A percentile compares a stretch with the other conserved stretches of the same genome.
Evolutionary conservation across 2,329 filamentous ascomycete species (phyloP).

Genomic region (Cadophora luteo-olivacea): DNA sequence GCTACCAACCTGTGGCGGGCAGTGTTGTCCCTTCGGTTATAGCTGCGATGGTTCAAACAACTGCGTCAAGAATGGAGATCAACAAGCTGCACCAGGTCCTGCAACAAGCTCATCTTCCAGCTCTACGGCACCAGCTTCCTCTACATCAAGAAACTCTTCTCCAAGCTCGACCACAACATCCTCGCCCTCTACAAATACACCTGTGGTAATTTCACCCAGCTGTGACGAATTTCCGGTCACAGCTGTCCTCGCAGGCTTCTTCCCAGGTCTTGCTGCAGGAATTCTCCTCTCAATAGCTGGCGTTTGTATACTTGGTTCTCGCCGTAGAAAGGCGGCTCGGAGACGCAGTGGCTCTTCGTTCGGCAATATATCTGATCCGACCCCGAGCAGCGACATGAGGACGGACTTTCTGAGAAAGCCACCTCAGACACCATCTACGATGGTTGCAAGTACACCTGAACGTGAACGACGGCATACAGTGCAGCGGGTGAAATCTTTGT

Average conservation of each 20-base stretch:
- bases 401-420: slow-evolving; percentile 59
- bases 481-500: slow-evolving; percentile 39
- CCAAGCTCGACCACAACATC: slow-evolving; percentile 21
- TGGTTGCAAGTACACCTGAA: slow-evolving; percentile 22
- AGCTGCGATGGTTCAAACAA: slow-evolving; percentile 54
- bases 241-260: slow-evolving; percentile 42
- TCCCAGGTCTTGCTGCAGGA: slow-evolving; percentile 55
- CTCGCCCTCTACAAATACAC: slow-evolving; percentile 25
- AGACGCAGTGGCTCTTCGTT: slow-evolving; percentile 50
- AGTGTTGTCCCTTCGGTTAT: slow-evolving; percentile 78
- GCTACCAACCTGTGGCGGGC: slow-evolving; percentile 62
- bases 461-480: slow-evolving; percentile 29
- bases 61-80: slow-evolving; percentile 61
- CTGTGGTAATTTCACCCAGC: slow-evolving; percentile 30
- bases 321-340: slow-evolving; percentile 33
- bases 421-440: slow-evolving; percentile 36
- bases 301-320: slow-evolving; percentile 46
- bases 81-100: slow-evolving; percentile 46
- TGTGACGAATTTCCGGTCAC: slow-evolving; percentile 39
- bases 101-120: slow-evolving; percentile 21
- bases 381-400: slow-evolving; percentile 49
- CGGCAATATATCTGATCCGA: slow-evolving; percentile 58
- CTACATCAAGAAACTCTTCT: slow-evolving; percentile 23
- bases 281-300: slow-evolving; percentile 51
- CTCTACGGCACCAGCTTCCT: slow-evolving; percentile 36